Conservation (phyloP, 768 basidiomycete genomes). For the Cyathus striatus region DNA sequence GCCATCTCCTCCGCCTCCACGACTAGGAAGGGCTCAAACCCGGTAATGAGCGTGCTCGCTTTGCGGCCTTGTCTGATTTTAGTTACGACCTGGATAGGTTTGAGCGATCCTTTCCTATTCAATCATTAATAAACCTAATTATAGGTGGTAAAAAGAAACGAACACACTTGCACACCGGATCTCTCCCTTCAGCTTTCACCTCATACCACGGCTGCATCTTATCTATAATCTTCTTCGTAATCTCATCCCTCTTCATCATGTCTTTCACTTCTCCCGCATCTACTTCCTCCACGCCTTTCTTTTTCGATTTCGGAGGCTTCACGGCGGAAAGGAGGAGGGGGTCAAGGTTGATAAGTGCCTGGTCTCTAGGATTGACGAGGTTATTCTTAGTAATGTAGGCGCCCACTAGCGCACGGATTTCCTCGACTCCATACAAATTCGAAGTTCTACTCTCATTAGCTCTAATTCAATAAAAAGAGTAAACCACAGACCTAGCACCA, state of each 20-base stretch:
- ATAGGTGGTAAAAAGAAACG: too few species aligned
- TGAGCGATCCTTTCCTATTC: conserved; percentile 66
- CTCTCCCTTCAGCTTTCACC: conserved; percentile 47
- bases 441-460: too few species aligned
- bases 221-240: conserved; percentile 44
- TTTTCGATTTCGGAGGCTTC: conserved; percentile 21
- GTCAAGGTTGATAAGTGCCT: conserved; percentile 69
- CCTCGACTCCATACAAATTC: conserved; percentile 46
- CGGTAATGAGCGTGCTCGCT: conserved; percentile 69
- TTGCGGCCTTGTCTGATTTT: conserved; percentile 80
- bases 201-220: conserved; percentile 81
- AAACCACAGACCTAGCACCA: conserved; percentile 50
- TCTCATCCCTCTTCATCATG: conserved; percentile 64
- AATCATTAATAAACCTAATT: too few species aligned
- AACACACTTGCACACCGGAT: conserved; percentile 55
- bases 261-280: conserved; percentile 30
- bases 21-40: conserved; percentile 72
- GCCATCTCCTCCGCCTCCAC: conserved; percentile 68
- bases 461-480: background rate
- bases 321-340: conserved; percentile 32
- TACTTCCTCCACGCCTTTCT: conserved; percentile 20
- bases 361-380: conserved; percentile 62
- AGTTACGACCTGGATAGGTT: conserved; percentile 61
- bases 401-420: conserved; percentile 56
- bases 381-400: conserved; percentile 55